These are phyloP conservation scores for Gypsophila paniculata DNA, from an alignment of 179 eudicot genomes.

Conservation along the genomic window DNA sequence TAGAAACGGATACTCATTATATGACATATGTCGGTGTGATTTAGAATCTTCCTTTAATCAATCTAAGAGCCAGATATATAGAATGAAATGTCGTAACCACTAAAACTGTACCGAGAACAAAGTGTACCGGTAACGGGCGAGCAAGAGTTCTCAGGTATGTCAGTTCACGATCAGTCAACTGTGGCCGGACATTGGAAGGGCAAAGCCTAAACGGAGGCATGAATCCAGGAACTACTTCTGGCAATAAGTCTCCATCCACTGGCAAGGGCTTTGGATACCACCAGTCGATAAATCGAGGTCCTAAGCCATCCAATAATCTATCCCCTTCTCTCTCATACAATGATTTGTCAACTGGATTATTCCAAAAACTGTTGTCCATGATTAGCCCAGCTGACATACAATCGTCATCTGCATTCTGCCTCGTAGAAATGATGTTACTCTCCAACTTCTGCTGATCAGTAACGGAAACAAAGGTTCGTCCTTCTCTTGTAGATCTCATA, in stretches of 20 bases:
- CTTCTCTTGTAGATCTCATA: constrained; percentile 11
- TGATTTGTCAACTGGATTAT: constrained; percentile 33
- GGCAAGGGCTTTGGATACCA: constrained; percentile 96
- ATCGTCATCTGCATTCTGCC: constrained; percentile 13
- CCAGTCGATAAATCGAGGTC: constrained; percentile 97
- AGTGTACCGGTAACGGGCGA: constrained; percentile 81
- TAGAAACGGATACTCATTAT: neutral
- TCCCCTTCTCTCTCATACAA: constrained; percentile 85
- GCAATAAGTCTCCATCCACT: constrained; percentile 84
- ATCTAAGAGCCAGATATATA: constrained; percentile 10
- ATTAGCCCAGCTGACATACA: constrained; percentile 16
- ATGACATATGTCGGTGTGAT: neutral
- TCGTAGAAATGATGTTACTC: constrained; percentile 1
- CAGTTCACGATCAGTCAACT: constrained; percentile 73
- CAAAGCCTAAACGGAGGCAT: constrained; percentile 78
- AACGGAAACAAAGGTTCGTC: constrained; percentile 19
- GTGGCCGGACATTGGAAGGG: constrained; percentile 51
- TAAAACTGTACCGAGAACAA: constrained; percentile 72
- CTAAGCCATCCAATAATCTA: constrained; percentile 84
- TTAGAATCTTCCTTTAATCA: neutral
- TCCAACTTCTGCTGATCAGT: constrained; percentile 17
- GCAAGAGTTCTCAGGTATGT: constrained; percentile 88
- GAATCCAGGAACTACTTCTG: constrained; percentile 73
- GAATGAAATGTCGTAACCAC: constrained; percentile 17
- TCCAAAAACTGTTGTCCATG: constrained; percentile 25